Evolutionary conservation across 2,329 filamentous ascomycete genomes (phyloP), one percentile per base, ranked within the genome.

Genomic region (Botrytis cinerea): DNA sequence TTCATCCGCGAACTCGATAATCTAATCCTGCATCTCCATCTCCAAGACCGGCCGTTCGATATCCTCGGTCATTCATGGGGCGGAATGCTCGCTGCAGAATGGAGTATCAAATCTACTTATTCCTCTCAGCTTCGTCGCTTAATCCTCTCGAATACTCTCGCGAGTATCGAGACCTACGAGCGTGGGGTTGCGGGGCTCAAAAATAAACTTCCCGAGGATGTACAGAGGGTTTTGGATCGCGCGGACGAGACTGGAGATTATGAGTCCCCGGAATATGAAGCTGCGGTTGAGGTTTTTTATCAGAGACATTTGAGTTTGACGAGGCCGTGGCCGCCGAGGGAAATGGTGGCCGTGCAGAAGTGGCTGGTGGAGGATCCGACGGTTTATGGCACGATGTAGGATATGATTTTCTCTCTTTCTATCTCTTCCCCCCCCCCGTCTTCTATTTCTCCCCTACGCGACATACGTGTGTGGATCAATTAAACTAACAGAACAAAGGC

Each of bases 51-150:
- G 0, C 62, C 76, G 0, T 85, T 85, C 71, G 82, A 86, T 74
- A 71, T 88, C 0, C 80, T 84, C 0, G 86, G 86, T 2, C 85
- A 87, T 45, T 85, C 82, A 16, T 88, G 86, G 86, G 86, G 87
- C 20, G 87, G 84, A 0, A 86, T 88, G 84, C 79, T 88, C 1
- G 85, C 80, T 0, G 82, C 81, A 0, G 78, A 82, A 32, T 87
- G 83, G 78, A 2, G 85, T 85, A 0, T 80, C 81, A 6, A 78
- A 78, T 20, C 10, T 40, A 22, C 22, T 16, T 6, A 46, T 25
- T 70, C 22, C n/a, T 20, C 20, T 18, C 46, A 28, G 28, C 64
- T 75, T 0, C 59, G 71, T 12, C 38, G 70, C 0, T 38, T 76
- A 5, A 51, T 75, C 12, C 40, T 75, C 12, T 38, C 51, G 10